Conservation (phyloP, 192 early-diverging fungal genomes). For the Coemansia sp. region DNA sequence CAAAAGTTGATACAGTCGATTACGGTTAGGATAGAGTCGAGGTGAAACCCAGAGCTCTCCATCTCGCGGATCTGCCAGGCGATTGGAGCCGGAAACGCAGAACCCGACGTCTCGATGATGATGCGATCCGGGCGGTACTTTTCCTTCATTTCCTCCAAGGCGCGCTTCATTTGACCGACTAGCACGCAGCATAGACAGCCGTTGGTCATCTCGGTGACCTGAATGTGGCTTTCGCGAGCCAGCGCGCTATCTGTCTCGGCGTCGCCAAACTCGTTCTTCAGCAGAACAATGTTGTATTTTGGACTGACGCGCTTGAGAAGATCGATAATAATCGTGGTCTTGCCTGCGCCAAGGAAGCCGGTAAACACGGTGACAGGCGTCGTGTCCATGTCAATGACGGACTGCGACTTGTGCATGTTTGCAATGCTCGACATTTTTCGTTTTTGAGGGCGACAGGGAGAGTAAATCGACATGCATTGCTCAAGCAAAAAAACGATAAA, state of each 20-base stretch:
- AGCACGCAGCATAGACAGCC: conserved; percentile 98
- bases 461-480: no score
- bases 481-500: neutral
- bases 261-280: conserved; percentile 98
- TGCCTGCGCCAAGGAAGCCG: conserved; percentile 87
- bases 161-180: conserved; percentile 95
- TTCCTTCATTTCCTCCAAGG: conserved; percentile 83
- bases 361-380: conserved; percentile 91
- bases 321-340: conserved; percentile 82
- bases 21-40: conserved; percentile 96
- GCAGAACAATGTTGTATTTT: conserved; percentile 83
- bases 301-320: conserved; percentile 72
- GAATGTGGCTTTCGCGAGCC: conserved; percentile 63
- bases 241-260: conserved; percentile 66
- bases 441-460: no score
- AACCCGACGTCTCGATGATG: conserved; percentile 85
- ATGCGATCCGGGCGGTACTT: conserved; percentile 88
- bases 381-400: conserved; percentile 31
- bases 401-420: conserved; percentile 32
- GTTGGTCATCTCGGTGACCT: conserved; percentile 96
- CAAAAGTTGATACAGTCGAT: conserved; percentile 94
- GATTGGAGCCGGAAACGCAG: conserved; percentile 75
- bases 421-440: conserved; percentile 37
- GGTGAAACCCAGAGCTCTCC: conserved; percentile 70
- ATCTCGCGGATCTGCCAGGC: conserved; percentile 97